phyloP scores from a whole-genome alignment of 2,329 filamentous ascomycete species.

The Neopestalotiopsis clavispora region DNA sequence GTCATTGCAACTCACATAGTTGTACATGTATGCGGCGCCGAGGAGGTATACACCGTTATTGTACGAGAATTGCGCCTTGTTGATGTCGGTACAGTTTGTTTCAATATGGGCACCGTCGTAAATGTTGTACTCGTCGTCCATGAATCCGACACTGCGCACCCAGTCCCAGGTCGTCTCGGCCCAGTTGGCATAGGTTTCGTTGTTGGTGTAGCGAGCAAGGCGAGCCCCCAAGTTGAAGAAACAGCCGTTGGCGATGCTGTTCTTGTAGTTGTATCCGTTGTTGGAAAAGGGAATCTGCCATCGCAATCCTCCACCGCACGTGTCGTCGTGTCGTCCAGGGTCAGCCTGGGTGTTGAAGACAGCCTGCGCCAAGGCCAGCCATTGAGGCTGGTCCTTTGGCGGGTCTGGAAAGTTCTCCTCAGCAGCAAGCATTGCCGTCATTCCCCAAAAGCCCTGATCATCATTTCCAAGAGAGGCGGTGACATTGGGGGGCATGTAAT shows the following conservation, averaged over 20 bases:
- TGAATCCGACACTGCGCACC: slow-evolving; percentile 51
- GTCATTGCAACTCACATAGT: slow-evolving; percentile 39
- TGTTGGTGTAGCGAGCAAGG: slow-evolving; percentile 66
- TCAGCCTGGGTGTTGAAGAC: slow-evolving; percentile 67
- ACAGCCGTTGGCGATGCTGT: slow-evolving; percentile 51
- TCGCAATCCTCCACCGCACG: slow-evolving; percentile 66
- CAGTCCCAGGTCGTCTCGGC: slow-evolving; percentile 65
- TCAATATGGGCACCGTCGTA: slow-evolving; percentile 55
- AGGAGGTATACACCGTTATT: slow-evolving; percentile 56
- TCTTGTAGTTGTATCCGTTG: slow-evolving; percentile 50
- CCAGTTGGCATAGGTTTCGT: slow-evolving; percentile 67
- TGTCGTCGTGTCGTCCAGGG: slow-evolving; percentile 59
- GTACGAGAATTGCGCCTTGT: slow-evolving; percentile 58
- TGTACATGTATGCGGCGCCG: slow-evolving; percentile 47
- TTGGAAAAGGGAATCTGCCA: slow-evolving; percentile 72
- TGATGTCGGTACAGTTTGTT: slow-evolving; percentile 51
- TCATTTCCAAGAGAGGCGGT: slow-evolving; percentile 53
- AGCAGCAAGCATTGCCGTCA: slow-evolving; percentile 66
- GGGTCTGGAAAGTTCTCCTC: slow-evolving; percentile 67
- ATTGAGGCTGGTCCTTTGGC: slow-evolving; percentile 54
- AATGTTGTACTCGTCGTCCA: slow-evolving; percentile 49
- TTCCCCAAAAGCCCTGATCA: slow-evolving; percentile 68
- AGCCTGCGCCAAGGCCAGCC: slow-evolving; percentile 68
- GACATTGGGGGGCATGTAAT: slow-evolving; percentile 53
- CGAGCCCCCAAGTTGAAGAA: slow-evolving; percentile 60